These are phyloP conservation scores for Neohortaea acidophila DNA, from an alignment of 495 filamentous ascomycete genomes.

Conservation along the genomic window DNA sequence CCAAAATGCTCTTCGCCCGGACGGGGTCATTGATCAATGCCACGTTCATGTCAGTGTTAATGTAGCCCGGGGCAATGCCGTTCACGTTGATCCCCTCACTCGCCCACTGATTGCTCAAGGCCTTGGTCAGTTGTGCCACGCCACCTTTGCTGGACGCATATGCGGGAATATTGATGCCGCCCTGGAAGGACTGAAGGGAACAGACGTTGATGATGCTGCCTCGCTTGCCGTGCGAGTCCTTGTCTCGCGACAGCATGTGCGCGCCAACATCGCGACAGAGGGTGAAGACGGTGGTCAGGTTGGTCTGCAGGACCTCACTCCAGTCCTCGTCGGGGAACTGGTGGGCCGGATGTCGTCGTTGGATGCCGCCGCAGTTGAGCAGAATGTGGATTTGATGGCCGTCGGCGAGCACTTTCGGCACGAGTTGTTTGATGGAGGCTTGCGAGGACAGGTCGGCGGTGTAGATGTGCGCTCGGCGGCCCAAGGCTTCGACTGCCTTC, in stretches of 20 bases:
- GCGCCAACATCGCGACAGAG: slow-evolving; percentile 71
- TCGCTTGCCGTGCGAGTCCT: slow-evolving; percentile 40
- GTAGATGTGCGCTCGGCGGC: slow-evolving; percentile 54
- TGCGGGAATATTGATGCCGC: slow-evolving; percentile 77
- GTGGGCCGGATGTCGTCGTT: slow-evolving; percentile 60
- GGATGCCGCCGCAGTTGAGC: slow-evolving; percentile 76
- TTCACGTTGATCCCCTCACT: slow-evolving; percentile 45
- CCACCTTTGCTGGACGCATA: slow-evolving; percentile 85
- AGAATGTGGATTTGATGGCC: slow-evolving; percentile 48
- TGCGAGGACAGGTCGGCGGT: slow-evolving; percentile 55
- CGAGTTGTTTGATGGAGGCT: slow-evolving; percentile 42
- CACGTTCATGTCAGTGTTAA: slow-evolving; percentile 84
- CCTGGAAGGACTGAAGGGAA: slow-evolving; percentile 75
- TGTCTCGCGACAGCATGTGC: slow-evolving; percentile 55
- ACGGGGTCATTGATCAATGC: slow-evolving; percentile 60
- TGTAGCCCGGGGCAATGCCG: slow-evolving; percentile 47
- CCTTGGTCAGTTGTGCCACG: slow-evolving; percentile 74
- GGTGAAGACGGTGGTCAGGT: slow-evolving; percentile 68
- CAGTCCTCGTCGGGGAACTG: slow-evolving; percentile 72
- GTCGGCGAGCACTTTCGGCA: slow-evolving; percentile 45
- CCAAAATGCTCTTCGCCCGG: slow-evolving; percentile 57
- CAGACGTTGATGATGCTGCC: slow-evolving; percentile 81
- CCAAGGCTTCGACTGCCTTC: slow-evolving; percentile 43
- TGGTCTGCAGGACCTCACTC: slow-evolving; percentile 72
- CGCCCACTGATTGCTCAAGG: slow-evolving; percentile 77